Percentiles rank a stretch among this genome's conserved stretches.
phyloP scores from a whole-genome alignment of 805 yeast species.

The Cyberlindnera samutprakarnensis region DNA sequence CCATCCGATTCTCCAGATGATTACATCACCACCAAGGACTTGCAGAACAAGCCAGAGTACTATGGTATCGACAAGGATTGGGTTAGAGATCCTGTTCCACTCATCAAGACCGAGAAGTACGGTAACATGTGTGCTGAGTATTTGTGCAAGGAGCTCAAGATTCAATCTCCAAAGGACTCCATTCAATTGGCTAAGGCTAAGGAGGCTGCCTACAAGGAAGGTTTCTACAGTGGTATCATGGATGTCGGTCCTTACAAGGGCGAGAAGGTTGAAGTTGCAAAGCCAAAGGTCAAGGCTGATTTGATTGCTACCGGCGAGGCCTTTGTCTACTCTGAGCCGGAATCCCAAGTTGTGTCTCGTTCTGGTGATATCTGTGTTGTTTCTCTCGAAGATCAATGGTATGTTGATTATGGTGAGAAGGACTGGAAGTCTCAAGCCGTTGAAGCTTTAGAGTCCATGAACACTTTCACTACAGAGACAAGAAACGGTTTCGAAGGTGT shows the following conservation, averaged over 20 bases:
- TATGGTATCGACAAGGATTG: slow-evolving; percentile 79
- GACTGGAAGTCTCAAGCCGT: slow-evolving; percentile 75
- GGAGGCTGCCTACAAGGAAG: slow-evolving; percentile 92
- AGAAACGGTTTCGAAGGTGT: slow-evolving; percentile 90
- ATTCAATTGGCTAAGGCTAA: slow-evolving; percentile 84
- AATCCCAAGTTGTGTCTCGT: slow-evolving; percentile 79
- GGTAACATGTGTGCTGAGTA: slow-evolving; percentile 85
- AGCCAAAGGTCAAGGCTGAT: slow-evolving; percentile 77
- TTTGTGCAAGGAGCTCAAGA: slow-evolving; percentile 78
- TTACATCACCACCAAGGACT: slow-evolving; percentile 75
- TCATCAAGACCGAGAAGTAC: slow-evolving; percentile 73
- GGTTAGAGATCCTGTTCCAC: slow-evolving; percentile 71
- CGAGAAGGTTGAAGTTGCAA: slow-evolving; percentile 83
- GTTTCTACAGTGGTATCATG: slow-evolving; percentile 84
- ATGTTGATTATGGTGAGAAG: slow-evolving; percentile 70
- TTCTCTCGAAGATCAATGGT: slow-evolving; percentile 97
- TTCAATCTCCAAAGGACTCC: slow-evolving; percentile 88
- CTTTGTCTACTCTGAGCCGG: slow-evolving; percentile 91
- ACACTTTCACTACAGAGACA: slow-evolving; percentile 75
- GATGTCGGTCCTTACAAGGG: slow-evolving; percentile 76
- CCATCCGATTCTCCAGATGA: slow-evolving; percentile 99
- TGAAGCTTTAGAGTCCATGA: slow-evolving; percentile 70
- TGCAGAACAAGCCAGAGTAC: slow-evolving; percentile 83
- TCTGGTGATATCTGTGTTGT: slow-evolving; percentile 96
- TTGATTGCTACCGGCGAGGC: slow-evolving; percentile 74